Base-by-base conservation (phyloP, 2,329 filamentous ascomycete genomes). In the Corynespora cassiicola region DNA sequence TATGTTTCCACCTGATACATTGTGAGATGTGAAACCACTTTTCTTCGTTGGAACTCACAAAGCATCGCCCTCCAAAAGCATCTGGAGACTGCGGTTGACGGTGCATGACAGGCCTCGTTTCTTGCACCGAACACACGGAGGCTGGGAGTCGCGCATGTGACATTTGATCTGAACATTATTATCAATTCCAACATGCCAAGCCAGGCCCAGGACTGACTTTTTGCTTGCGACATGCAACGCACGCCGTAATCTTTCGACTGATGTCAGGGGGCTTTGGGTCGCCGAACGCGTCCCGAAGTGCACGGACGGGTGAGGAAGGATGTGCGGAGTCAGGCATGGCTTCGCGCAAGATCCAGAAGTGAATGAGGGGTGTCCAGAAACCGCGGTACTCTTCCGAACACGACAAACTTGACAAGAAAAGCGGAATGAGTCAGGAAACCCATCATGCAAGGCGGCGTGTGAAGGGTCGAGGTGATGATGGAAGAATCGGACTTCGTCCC, bases 61-160 rank as follows among this genome's bases (percentile, higher is more conserved):
- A 15, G 58, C 63, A 50, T 73, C 70, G 24, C 61, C 61, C 38
- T 73, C 69, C 16, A 74, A 47, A 23, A 73, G 50, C 61, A 70
- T 73, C 39, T 73, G 69, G 20, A 73, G 39, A 44, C 65, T 71
- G 25, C 68, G 58, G 39, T 72, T 72, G 16, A 74, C 68, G 1
- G 65, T 67, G 32, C 70, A 73, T 6, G 67, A 55, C 10, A 73
- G 41, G 19, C 66, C 67, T 29, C 68, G 54, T 39, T 69, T 70
- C 48, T 65, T 66, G 52, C 71, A 74, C 21, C 71, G 50, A 3
- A 60, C 57, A 47, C 70, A 74, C 4, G 69, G 71, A 10, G 65
- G 56, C 25, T 68, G 56, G 5, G 58, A 57, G 36, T 66, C 61
- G 31, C 50, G 45, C 68, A 73, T 72, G 37, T 70, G 61, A 39